phyloP scores from a whole-genome alignment of 2,329 filamentous ascomycete genomes.

The Cladorrhinum sp. region DNA sequence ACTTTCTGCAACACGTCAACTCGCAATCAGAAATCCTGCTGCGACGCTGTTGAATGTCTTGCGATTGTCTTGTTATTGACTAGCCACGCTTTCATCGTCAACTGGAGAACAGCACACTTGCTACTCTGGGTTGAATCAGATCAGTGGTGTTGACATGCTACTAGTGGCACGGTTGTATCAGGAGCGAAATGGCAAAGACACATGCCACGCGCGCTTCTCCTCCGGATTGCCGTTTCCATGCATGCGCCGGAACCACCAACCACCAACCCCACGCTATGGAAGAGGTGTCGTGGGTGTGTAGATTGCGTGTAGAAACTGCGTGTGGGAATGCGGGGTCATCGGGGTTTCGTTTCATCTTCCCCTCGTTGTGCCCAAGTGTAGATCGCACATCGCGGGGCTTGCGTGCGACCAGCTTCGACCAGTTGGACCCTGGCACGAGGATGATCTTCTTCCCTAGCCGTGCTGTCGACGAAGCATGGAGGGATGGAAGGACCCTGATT shows the following conservation, averaged over 20 bases:
- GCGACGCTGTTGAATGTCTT: background rate
- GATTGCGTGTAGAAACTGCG: background rate
- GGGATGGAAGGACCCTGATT: background rate
- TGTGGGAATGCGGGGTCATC: conserved; percentile 18
- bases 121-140: background rate
- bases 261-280: conserved; percentile 11
- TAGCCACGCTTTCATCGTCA: background rate
- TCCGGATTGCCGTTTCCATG: conserved; percentile 7
- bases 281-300: background rate
- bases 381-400: conserved; percentile 13
- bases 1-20: background rate
- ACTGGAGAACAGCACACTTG: background rate
- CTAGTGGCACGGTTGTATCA: background rate
- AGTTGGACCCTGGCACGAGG: conserved; percentile 15
- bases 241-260: background rate
- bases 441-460: background rate
- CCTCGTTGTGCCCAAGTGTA: conserved; percentile 5
- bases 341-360: conserved; percentile 14
- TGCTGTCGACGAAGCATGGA: background rate
- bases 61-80: background rate
- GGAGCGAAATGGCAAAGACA: background rate
- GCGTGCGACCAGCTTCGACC: background rate
- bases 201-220: background rate
- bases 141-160: background rate
- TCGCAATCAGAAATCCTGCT: background rate